These are phyloP conservation scores for Podaxis sp. DNA, from an alignment of 768 basidiomycete species.

Conservation along the genomic window DNA sequence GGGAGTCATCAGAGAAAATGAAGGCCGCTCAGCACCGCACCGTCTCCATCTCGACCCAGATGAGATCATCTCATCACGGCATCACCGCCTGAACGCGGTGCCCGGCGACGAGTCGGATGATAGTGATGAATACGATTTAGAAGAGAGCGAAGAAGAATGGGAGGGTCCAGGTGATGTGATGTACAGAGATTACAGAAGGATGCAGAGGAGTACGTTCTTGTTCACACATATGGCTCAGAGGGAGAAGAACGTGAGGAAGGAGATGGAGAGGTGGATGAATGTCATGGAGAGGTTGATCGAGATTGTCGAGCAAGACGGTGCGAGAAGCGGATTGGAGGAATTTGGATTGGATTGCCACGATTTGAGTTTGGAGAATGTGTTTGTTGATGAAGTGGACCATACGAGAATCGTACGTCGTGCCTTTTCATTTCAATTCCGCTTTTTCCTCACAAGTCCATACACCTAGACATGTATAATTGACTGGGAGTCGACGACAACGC, in stretches of 20 bases:
- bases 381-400: constrained; percentile 69
- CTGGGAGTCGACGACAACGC: constrained; percentile 88
- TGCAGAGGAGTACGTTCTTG: constrained; percentile 78
- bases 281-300: constrained; percentile 61
- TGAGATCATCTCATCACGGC: constrained; percentile 68
- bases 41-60: constrained; percentile 78
- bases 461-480: constrained; percentile 82
- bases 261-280: constrained; percentile 70
- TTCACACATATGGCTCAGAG: constrained; percentile 66
- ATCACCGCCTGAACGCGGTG: constrained; percentile 65
- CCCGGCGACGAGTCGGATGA: constrained; percentile 76
- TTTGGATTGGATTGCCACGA: constrained; percentile 87
- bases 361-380: constrained; percentile 80
- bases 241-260: constrained; percentile 59
- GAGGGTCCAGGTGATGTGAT: constrained; percentile 74
- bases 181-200: constrained; percentile 82
- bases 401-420: constrained; percentile 62
- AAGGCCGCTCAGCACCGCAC: constrained; percentile 75
- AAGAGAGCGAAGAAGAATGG: constrained; percentile 80
- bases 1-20: constrained; percentile 75
- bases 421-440: not conserved
- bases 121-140: constrained; percentile 75
- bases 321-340: constrained; percentile 44
- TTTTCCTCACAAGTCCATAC: not conserved
- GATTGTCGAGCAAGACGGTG: constrained; percentile 24